Conservation (phyloP, 495 filamentous ascomycete species). For the Lepidopterella palustris region DNA sequence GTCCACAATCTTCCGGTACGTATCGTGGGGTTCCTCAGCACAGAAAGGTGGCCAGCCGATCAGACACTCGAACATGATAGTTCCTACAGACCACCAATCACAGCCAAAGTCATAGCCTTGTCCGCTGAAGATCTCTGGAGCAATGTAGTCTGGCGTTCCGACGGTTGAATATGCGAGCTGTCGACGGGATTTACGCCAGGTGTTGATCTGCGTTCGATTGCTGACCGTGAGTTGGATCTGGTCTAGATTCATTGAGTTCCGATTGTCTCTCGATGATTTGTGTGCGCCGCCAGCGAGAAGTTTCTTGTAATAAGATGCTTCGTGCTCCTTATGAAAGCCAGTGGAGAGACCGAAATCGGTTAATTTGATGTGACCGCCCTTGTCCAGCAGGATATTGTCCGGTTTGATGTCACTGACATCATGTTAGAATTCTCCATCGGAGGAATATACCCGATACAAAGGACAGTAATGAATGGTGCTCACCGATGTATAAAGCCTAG, state of each 20-base stretch:
- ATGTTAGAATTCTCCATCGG: background rate
- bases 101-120: slow-evolving; percentile 93
- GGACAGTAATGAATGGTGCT: slow-evolving; percentile 22
- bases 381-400: slow-evolving; percentile 95
- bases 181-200: slow-evolving; percentile 91
- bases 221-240: slow-evolving; percentile 98
- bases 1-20: slow-evolving; percentile 98
- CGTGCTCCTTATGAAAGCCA: slow-evolving; percentile 94
- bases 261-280: slow-evolving; percentile 63
- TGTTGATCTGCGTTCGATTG: slow-evolving; percentile 94
- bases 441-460: background rate
- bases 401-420: slow-evolving; percentile 87
- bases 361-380: slow-evolving; percentile 93
- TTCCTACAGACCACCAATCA: slow-evolving; percentile 98
- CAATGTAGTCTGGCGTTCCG: slow-evolving; percentile 97
- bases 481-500: slow-evolving; percentile 98
- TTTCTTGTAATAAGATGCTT: slow-evolving; percentile 96
- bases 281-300: slow-evolving; percentile 65
- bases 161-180: slow-evolving; percentile 98
- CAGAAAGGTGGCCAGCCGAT: slow-evolving; percentile 99
- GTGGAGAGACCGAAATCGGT: slow-evolving; percentile 98
- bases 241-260: slow-evolving; percentile 89
- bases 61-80: slow-evolving; percentile 99
- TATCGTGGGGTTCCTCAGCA: slow-evolving; percentile 93
- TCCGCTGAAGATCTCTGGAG: slow-evolving; percentile 94